Conservation (phyloP, 2,329 filamentous ascomycete genomes). For the Cladophialophora chaetospira region DNA sequence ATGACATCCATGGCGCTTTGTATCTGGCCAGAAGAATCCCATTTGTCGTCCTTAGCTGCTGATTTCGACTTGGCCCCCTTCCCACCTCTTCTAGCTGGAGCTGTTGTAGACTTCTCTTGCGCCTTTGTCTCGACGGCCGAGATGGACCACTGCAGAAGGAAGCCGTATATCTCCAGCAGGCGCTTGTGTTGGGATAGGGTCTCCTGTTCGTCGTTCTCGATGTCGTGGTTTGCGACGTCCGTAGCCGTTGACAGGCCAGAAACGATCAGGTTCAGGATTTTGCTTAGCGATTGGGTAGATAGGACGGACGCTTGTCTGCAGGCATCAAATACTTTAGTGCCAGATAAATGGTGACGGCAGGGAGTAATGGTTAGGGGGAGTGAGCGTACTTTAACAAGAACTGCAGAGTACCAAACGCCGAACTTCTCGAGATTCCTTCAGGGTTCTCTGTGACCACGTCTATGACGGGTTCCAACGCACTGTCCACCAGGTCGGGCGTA, state of each 20-base stretch:
- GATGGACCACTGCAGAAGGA: slow-evolving; percentile 92
- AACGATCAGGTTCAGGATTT: slow-evolving; percentile 86
- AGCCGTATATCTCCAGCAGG: slow-evolving; percentile 89
- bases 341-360: slow-evolving; percentile 44
- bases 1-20: slow-evolving; percentile 88
- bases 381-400: slow-evolving; percentile 92
- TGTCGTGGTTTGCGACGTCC: slow-evolving; percentile 79
- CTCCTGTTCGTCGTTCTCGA: slow-evolving; percentile 91
- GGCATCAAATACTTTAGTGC: slow-evolving; percentile 64
- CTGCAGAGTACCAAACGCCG: slow-evolving; percentile 87
- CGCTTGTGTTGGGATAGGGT: slow-evolving; percentile 83
- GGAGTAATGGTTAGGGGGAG: slow-evolving; percentile 30
- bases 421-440: slow-evolving; percentile 77
- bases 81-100: slow-evolving; percentile 70
- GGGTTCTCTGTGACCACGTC: slow-evolving; percentile 91
- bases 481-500: slow-evolving; percentile 76
- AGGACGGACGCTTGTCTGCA: slow-evolving; percentile 80
- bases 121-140: slow-evolving; percentile 92
- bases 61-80: slow-evolving; percentile 73
- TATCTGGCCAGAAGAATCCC: slow-evolving; percentile 87
- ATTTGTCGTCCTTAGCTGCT: slow-evolving; percentile 69
- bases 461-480: slow-evolving; percentile 85
- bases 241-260: slow-evolving; percentile 84
- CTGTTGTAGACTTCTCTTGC: slow-evolving; percentile 79
- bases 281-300: slow-evolving; percentile 80